These are phyloP conservation scores for Geotrichum phurueaensis DNA, from an alignment of 1,139 yeast species.

Conservation along the genomic window DNA sequence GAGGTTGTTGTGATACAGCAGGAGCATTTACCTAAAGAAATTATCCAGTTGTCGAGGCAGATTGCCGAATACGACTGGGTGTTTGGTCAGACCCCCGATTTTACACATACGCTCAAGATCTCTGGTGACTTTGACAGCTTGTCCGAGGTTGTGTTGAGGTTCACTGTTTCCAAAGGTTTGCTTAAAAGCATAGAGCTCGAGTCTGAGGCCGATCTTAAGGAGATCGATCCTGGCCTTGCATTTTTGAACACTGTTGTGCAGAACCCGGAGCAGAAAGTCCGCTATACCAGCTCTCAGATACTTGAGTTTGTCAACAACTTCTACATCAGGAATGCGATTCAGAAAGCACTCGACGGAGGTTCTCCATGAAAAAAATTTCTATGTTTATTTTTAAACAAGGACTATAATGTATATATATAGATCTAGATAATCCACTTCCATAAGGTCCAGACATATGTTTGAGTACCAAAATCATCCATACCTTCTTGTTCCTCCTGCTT, in stretches of 20 bases:
- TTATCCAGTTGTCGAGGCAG: constrained; percentile 41
- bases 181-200: constrained; percentile 6
- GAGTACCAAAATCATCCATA: constrained; percentile 79
- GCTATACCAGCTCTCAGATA: constrained; percentile 1
- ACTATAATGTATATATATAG: neutral
- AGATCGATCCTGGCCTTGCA: constrained; percentile 8
- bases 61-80: constrained; percentile 63
- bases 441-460: constrained; percentile 41
- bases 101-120: constrained; percentile 42
- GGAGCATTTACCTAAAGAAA: constrained; percentile 43
- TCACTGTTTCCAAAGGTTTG: constrained; percentile 12
- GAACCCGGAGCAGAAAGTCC: constrained; percentile 1
- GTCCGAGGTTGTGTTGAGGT: constrained; percentile 5
- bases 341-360: constrained; percentile 5
- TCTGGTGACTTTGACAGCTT: constrained; percentile 20
- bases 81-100: constrained; percentile 65
- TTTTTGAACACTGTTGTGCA: neutral
- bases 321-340: neutral
- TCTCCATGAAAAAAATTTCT: neutral
- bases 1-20: constrained; percentile 19
- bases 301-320: constrained; percentile 1
- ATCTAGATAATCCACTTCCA: constrained; percentile 27
- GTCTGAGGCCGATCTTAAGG: constrained; percentile 3
- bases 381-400: neutral
- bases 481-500: constrained; percentile 51